Evolutionary conservation across 345 rosid species (phyloP).

Genomic region (Salix viminalis): DNA sequence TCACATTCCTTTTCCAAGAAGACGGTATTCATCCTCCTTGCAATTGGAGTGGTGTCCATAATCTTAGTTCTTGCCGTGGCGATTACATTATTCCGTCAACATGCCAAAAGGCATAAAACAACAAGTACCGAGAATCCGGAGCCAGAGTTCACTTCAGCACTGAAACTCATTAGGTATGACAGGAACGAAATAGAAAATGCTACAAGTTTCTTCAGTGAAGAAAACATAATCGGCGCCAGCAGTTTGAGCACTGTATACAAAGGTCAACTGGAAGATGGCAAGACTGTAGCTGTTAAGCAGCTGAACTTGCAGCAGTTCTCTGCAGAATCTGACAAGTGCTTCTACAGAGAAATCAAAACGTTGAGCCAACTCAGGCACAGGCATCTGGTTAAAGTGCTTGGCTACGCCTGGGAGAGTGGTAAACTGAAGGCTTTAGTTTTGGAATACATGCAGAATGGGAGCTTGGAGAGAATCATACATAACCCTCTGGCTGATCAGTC

Average conservation of each 20-base stretch:
- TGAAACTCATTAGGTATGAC: constrained; percentile 57
- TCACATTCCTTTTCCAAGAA: constrained; percentile 43
- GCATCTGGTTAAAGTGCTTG: constrained; percentile 68
- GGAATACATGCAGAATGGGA: constrained; percentile 78
- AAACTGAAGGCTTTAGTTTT: constrained; percentile 74
- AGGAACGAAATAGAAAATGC: constrained; percentile 53
- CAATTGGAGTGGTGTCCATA: constrained; percentile 40
- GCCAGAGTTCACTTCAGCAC: constrained; percentile 41
- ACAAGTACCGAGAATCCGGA: constrained; percentile 31
- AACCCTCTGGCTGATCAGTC: constrained; percentile 26
- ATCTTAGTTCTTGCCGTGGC: constrained; percentile 34
- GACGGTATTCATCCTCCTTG: constrained; percentile 30
- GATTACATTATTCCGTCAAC: constrained; percentile 23
- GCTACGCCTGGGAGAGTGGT: constrained; percentile 82
- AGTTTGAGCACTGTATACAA: constrained; percentile 80
- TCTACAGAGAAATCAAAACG: constrained; percentile 70
- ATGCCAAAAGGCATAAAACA: constrained; percentile 20
- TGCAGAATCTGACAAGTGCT: constrained; percentile 59
- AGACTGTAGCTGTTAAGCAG: constrained; percentile 64
- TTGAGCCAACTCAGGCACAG: constrained; percentile 66
- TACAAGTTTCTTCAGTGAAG: constrained; percentile 48
- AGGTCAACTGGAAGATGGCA: constrained; percentile 58
- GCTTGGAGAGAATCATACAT: constrained; percentile 58
- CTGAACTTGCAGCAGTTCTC: constrained; percentile 68
- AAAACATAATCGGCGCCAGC: constrained; percentile 63